Percentiles rank a stretch among this genome's conserved stretches.
phyloP scores from a whole-genome alignment of 805 yeast species.

The Saturnispora saitoi region DNA sequence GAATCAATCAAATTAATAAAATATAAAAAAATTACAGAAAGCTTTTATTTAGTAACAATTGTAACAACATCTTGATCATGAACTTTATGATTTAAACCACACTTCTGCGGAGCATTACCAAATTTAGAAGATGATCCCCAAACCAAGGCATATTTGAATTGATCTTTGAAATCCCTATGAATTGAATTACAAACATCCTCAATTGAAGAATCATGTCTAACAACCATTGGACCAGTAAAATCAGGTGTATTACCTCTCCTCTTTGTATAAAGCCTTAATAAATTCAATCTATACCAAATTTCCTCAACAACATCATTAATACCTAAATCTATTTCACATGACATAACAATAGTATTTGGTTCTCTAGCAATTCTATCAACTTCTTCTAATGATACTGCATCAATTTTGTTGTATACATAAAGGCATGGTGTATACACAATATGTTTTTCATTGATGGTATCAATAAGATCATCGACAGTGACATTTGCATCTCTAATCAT shows the following conservation, averaged over 20 bases:
- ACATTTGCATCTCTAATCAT: slow-evolving; percentile 80
- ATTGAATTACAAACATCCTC: slow-evolving; percentile 86
- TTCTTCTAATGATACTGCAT: slow-evolving; percentile 91
- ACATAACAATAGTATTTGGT: slow-evolving; percentile 89
- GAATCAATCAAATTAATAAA: not conserved
- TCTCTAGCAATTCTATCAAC: slow-evolving; percentile 86
- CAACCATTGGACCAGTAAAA: slow-evolving; percentile 85
- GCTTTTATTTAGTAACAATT: slow-evolving; percentile 64
- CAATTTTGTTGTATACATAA: slow-evolving; percentile 91
- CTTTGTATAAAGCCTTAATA: slow-evolving; percentile 80
- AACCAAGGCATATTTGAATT: slow-evolving; percentile 88
- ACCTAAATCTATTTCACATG: slow-evolving; percentile 84
- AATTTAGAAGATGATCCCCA: slow-evolving; percentile 92
- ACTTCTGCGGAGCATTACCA: slow-evolving; percentile 85
- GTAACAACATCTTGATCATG: slow-evolving; percentile 94
- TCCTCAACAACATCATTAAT: slow-evolving; percentile 82
- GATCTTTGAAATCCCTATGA: slow-evolving; percentile 85
- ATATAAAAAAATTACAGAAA: not conserved
- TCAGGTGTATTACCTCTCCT: slow-evolving; percentile 76
- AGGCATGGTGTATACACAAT: slow-evolving; percentile 85
- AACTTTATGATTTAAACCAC: slow-evolving; percentile 77
- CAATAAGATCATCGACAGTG: slow-evolving; percentile 90
- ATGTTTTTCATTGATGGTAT: slow-evolving; percentile 79
- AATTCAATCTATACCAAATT: slow-evolving; percentile 81
- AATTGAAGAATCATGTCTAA: slow-evolving; percentile 67